These are phyloP conservation scores for Lentinula sp. DNA, from an alignment of 768 basidiomycete species.

Conservation along the genomic window DNA sequence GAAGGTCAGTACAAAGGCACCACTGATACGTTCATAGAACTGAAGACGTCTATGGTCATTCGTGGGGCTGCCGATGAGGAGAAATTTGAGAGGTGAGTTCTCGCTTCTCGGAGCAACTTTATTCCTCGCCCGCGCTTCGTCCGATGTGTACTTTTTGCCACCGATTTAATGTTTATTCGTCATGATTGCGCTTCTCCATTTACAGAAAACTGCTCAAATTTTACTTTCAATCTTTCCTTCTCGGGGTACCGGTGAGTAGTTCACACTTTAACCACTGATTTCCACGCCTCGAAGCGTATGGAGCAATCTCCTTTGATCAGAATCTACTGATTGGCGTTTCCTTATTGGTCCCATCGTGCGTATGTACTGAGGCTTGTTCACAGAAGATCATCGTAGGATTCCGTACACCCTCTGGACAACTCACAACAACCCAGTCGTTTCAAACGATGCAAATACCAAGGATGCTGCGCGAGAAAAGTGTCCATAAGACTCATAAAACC, in stretches of 20 bases:
- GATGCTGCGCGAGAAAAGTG: constrained; percentile 65
- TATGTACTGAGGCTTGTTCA: background rate
- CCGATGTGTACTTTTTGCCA: background rate
- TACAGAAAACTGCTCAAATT: constrained; percentile 84
- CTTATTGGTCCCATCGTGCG: background rate
- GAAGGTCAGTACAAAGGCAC: constrained; percentile 55
- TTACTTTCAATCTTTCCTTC: constrained; percentile 86
- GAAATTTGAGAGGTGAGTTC: constrained; percentile 72
- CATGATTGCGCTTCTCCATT: background rate
- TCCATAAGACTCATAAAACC: background rate
- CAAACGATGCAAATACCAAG: constrained; percentile 78
- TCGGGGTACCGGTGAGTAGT: constrained; percentile 76
- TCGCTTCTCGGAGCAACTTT: background rate
- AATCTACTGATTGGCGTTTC: background rate
- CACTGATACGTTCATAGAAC: constrained; percentile 71
- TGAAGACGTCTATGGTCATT: constrained; percentile 81
- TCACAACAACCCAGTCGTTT: constrained; percentile 64
- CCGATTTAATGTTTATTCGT: too few species aligned
- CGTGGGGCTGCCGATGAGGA: constrained; percentile 56
- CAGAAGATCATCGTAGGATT: constrained; percentile 88
- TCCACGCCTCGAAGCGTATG: background rate
- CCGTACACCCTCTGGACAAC: constrained; percentile 67
- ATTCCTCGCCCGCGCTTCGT: constrained; percentile 5
- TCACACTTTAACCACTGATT: background rate
- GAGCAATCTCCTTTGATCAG: background rate